A percentile compares a stretch with the other conserved stretches of the same genome.
phyloP scores from a whole-genome alignment of 306 rosid genomes.

The Cyamopsis tetragonoloba region DNA sequence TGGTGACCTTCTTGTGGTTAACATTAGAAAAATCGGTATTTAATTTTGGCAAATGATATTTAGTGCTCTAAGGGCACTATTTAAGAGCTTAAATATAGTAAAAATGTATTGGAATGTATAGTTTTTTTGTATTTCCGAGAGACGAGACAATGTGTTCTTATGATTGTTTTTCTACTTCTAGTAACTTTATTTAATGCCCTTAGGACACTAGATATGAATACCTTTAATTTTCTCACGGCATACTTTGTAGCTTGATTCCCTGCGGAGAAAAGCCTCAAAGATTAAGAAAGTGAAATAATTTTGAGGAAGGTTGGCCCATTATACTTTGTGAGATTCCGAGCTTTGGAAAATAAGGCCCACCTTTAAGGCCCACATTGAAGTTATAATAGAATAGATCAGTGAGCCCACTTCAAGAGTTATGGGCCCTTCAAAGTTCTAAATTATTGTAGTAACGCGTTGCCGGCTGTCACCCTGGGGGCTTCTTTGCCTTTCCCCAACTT shows the following conservation, averaged over 20 bases:
- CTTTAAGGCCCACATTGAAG: too few species aligned
- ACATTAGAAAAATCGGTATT: too few species aligned
- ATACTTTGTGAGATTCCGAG: conserved; percentile 30
- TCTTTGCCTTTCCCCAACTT: background rate
- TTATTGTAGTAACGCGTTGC: conserved; percentile 31
- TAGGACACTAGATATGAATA: too few species aligned
- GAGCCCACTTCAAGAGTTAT: conserved; percentile 18
- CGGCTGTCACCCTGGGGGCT: conserved; percentile 5
- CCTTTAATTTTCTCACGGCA: conserved; percentile 21
- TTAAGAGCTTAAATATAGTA: too few species aligned
- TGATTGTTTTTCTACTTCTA: too few species aligned
- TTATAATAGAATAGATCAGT: background rate
- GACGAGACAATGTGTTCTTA: too few species aligned
- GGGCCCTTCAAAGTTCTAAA: conserved; percentile 39
- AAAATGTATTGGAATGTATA: too few species aligned
- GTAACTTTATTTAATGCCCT: too few species aligned
- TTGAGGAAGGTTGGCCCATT: conserved; percentile 25
- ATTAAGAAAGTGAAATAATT: conserved; percentile 22
- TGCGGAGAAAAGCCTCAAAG: conserved; percentile 6
- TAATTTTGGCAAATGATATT: too few species aligned
- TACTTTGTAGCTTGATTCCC: conserved; percentile 17
- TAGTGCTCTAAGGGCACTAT: too few species aligned
- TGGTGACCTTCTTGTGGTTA: too few species aligned
- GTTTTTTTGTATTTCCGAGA: too few species aligned
- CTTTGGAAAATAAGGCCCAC: conserved; percentile 12